Evolutionary conservation across 208 protist genomes (phyloP), one percentile per base, ranked within the genome.

Genomic region (Leishmania guyanensis): DNA sequence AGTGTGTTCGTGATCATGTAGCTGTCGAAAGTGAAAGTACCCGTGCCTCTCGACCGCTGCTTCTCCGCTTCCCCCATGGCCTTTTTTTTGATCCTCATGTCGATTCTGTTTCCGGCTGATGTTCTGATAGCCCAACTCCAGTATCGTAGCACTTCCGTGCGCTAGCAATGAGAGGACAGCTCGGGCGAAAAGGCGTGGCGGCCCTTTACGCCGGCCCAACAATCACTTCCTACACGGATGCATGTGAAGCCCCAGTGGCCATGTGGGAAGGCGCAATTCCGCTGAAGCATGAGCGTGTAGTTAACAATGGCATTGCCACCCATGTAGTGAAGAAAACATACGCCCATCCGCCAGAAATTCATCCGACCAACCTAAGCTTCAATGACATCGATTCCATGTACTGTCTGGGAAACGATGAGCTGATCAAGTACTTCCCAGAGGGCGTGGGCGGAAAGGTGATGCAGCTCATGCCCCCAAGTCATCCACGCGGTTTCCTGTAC

Each of bases 321-420:
- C 88, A 89, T 14, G 82, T 89, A 54, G 91, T 94, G 48, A 84
- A 77, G 77, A 95, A 96, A 69, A 94, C 83, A 20, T 98, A 98
- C 79, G 87, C 87, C 10, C 94, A 98, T 79, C 95, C 95, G 9
- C 87, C 87, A 2, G 92, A 96, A 84, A 65, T 95, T 62, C 16
- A 50, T 26, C 93, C 95, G 36, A 79, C 76, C 22, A 84, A 85
- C 65, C 83, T 98, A 3, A 82, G 86, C 22, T 97, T 96, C 81
- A 94, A 94, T 83, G 90, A 97, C 77, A 90, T 98, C 66, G 91
- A 97, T 79, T 94, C 92, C 50, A 95, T 98, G 90, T 98, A 98
- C 80, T 97, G 95, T 81, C 88, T 98, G 56, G 91, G 93, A 33
- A 97, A 98, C 78, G 93, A 96, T 75, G 93, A 97, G 65, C 87